Base-by-base conservation (phyloP, 768 basidiomycete genomes). In the Phallus indusiatus region DNA sequence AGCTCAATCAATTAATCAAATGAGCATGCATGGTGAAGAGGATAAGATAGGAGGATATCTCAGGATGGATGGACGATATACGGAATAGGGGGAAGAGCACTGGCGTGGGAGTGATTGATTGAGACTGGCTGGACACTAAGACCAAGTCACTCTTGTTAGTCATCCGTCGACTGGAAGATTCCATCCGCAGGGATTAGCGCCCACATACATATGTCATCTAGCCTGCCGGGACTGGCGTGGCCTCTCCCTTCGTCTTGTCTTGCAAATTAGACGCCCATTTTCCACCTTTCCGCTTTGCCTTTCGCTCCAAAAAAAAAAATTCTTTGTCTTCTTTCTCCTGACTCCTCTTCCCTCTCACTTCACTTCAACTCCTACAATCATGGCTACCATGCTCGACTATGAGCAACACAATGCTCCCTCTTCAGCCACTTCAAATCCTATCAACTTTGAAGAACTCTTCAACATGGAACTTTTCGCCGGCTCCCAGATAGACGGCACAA, bases 371-470 rank as follows among this genome's bases (percentile, higher is more conserved):
- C n/a, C n/a, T n/a, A 47, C 24, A 34, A 47, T 46, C 21, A 59
- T 59, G 57, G 50, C 57, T n/a, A 51, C 57, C 50, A 18, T 59
- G 24, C 57, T 59, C 50, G 57, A 59, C 47, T 35, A 14, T 59
- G 57, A 59, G 50, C 57, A 59, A 18, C 21, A 28, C 3, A 42
- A 48, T 35, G 33, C 67, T 33, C 54, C 66, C 1, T 53, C 66
- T 1, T 61, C 65, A 53, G 57, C 62, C 37, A 56, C 63, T 60
- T 62, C 66, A 61, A 59, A 65, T 58, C 47, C 63, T 57, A 67
- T 74, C 42, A 75, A 80, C 64, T 72, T 85, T 65, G 79, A 76
- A 67, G 84, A 87, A 66, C 79, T 85, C 64, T 80, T 88, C 72
- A 80, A 87, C 68, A 75, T 84, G 53, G 86, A 88, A 61, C 75